phyloP scores from a whole-genome alignment of 805 yeast species.

The Candida multigemmis region DNA sequence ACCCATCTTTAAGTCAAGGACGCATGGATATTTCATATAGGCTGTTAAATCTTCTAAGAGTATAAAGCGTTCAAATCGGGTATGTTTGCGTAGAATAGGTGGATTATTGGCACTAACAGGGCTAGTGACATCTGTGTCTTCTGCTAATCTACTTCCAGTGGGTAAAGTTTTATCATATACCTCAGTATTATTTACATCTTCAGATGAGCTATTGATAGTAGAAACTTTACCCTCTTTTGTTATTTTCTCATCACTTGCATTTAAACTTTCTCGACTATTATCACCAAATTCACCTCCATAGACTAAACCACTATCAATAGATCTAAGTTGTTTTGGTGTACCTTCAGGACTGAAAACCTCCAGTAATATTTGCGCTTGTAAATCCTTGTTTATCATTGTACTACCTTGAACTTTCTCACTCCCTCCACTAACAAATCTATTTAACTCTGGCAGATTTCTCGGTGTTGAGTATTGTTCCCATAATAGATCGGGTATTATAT shows the following conservation, averaged over 20 bases:
- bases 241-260: no score
- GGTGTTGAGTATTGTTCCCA: conserved; percentile 57
- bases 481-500: conserved; percentile 78
- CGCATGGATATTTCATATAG: conserved; percentile 80
- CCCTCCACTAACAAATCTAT: no score
- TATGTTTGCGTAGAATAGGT: conserved; percentile 26
- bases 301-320: no score
- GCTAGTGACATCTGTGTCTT: conserved; percentile 3
- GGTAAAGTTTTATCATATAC: no score
- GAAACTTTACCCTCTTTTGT: no score
- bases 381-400: conserved; percentile 26
- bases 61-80: conserved; percentile 72
- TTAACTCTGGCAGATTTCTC: conserved; percentile 1
- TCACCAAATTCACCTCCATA: no score
- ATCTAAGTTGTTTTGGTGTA: no score
- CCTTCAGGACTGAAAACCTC: conserved; percentile 29
- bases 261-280: no score
- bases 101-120: conserved; percentile 5
- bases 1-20: conserved; percentile 94
- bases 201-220: no score
- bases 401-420: conserved; percentile 10
- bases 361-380: conserved; percentile 28
- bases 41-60: conserved; percentile 84
- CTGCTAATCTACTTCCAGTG: no score
- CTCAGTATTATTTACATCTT: no score